These are phyloP conservation scores for Malassezia arunalokei DNA, from an alignment of 1,284 basidiomycete genomes.

Conservation along the genomic window DNA sequence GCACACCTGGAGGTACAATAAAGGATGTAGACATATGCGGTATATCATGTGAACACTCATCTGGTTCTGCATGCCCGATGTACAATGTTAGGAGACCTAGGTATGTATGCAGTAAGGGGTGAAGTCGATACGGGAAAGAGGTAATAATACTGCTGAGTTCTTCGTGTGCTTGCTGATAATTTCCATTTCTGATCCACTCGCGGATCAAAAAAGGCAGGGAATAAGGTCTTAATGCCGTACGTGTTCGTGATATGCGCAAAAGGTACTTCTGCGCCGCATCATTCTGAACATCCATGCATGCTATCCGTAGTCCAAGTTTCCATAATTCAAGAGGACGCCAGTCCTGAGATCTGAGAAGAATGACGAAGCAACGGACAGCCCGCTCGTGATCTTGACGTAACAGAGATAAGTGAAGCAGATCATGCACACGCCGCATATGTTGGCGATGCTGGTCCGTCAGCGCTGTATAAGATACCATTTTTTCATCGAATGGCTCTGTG, in stretches of 20 bases:
- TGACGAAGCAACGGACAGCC: constrained; percentile 1
- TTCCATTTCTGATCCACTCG: neutral
- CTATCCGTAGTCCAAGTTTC: constrained; percentile 8
- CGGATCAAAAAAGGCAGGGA: constrained; percentile 2
- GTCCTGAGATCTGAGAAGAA: constrained; percentile 6
- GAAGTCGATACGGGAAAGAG: constrained; percentile 8
- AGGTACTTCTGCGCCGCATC: constrained; percentile 1
- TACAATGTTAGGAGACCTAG: constrained; percentile 10
- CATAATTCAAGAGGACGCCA: constrained; percentile 15
- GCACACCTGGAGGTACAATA: neutral
- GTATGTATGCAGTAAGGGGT: constrained; percentile 13
- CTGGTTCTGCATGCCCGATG: neutral
- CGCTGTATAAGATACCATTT: neutral
- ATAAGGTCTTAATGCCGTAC: constrained; percentile 6
- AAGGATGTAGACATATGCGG: neutral
- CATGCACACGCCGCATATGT: constrained; percentile 11
- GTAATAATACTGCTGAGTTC: constrained; percentile 11
- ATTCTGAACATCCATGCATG: neutral
- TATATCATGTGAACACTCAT: too few relatives aligned
- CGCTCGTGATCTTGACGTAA: constrained; percentile 4
- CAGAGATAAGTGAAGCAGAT: constrained; percentile 10
- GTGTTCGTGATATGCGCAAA: constrained; percentile 1
- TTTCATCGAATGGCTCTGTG: neutral
- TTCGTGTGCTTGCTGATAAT: constrained; percentile 6
- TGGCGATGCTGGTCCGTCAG: constrained; percentile 1